Evolutionary conservation across 2,329 filamentous ascomycete genomes (phyloP).

Genomic region (Aspergillus japonicus): DNA sequence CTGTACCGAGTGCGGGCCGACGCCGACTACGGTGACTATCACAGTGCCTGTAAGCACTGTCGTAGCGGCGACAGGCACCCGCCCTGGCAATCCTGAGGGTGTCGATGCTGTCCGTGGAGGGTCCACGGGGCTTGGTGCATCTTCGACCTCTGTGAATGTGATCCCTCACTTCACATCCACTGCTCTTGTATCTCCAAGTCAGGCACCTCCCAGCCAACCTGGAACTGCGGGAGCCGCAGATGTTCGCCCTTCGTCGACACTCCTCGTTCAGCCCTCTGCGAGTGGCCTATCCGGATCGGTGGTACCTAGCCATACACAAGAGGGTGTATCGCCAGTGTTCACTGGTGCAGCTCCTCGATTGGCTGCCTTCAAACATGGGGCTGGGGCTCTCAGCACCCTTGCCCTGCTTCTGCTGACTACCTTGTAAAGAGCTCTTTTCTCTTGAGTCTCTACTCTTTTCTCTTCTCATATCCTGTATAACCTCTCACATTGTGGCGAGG

Average conservation of each 20-base stretch:
- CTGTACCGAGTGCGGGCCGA: slow-evolving; percentile 10
- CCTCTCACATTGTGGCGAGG: neutral
- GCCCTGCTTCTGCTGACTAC: slow-evolving; percentile 15
- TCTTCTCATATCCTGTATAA: neutral
- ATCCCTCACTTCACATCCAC: slow-evolving; percentile 5
- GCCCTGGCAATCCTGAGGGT: slow-evolving; percentile 1
- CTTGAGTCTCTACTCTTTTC: slow-evolving; percentile 2
- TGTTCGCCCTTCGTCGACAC: slow-evolving; percentile 17
- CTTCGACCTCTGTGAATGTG: neutral
- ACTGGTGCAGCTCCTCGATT: slow-evolving; percentile 20
- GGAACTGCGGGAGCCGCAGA: slow-evolving; percentile 5
- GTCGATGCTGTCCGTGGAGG: slow-evolving; percentile 1
- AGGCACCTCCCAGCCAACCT: slow-evolving; percentile 9
- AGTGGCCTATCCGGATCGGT: slow-evolving; percentile 9
- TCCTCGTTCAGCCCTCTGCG: slow-evolving; percentile 15
- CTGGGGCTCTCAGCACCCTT: slow-evolving; percentile 9
- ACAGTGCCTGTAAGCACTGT: slow-evolving; percentile 7
- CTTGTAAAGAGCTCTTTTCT: slow-evolving; percentile 12
- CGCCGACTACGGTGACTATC: slow-evolving; percentile 12
- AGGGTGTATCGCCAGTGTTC: slow-evolving; percentile 17
- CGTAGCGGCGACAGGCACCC: slow-evolving; percentile 1
- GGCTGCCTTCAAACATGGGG: slow-evolving; percentile 13
- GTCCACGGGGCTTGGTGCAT: neutral
- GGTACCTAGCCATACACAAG: slow-evolving; percentile 19
- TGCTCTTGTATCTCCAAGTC: neutral